A percentile compares a stretch with the other conserved stretches of the same genome.
Evolutionary conservation across 2,329 filamentous ascomycete species (phyloP).

Genomic region (Alternaria burnsii): DNA sequence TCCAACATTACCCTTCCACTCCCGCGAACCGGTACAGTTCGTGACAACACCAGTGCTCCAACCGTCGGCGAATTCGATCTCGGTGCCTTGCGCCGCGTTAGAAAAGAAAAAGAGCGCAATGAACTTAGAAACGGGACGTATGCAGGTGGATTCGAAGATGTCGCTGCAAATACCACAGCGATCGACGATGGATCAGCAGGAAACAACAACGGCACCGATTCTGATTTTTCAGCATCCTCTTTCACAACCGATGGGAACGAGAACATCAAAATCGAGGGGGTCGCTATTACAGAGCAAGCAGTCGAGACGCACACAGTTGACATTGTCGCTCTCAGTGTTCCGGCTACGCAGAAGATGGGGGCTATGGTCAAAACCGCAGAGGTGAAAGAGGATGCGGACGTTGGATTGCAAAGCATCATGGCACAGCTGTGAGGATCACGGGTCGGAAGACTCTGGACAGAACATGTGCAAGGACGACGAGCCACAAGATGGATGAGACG

Average conservation of each 20-base stretch:
- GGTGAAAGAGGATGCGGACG: constrained; percentile 14
- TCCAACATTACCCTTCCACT: constrained; percentile 47
- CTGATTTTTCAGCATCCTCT: constrained; percentile 34
- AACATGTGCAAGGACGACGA: background rate
- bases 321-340: constrained; percentile 23
- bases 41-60: constrained; percentile 17
- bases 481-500: background rate
- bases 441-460: background rate
- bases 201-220: constrained; percentile 19
- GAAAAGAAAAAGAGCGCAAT: constrained; percentile 36
- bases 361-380: background rate
- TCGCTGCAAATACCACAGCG: background rate
- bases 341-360: constrained; percentile 7
- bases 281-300: constrained; percentile 66
- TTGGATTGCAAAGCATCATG: constrained; percentile 36
- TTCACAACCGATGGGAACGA: constrained; percentile 48
- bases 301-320: constrained; percentile 58
- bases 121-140: constrained; percentile 32
- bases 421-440: constrained; percentile 31
- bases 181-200: background rate
- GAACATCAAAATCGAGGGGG: constrained; percentile 58
- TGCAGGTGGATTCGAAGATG: constrained; percentile 24
- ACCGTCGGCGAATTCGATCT: constrained; percentile 38
- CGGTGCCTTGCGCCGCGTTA: constrained; percentile 35
- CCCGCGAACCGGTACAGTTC: constrained; percentile 35